Evolutionary conservation across 2,329 filamentous ascomycete species (phyloP), one percentile per base, ranked within the genome.

Genomic region (Trichoderma sp.): DNA sequence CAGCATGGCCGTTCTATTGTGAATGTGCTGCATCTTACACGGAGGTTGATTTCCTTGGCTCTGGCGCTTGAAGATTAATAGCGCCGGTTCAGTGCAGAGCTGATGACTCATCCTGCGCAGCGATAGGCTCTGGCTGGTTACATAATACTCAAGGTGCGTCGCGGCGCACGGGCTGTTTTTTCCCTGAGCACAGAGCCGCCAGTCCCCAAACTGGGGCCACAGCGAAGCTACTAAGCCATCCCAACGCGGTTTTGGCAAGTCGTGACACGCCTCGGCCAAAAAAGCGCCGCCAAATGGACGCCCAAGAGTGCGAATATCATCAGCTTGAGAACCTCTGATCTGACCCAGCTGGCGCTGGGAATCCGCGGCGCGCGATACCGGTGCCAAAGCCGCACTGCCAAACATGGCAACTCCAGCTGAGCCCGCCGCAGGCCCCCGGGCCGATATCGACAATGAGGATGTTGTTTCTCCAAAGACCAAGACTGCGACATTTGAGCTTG

Each of bases 391-490:
- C 28, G 58, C 28, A 51, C 21, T 54, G 24, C 49, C 39, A n/a
- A 68, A 21, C 55, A 77, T 77, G 76, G 73, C 78, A 28, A 75
- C 80, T 43, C 26, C 59, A 28, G 43, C 65, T 37, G 58, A 54
- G 13, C 21, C 32, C 26, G 59, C 37, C 26, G 59, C 37, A 5
- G 43, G 18, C 51, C 51, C 37, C 11, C 37, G n/a, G 24, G 56
- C 69, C 39, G 73, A 69, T 72, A 69, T 73, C 68, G 73, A 71
- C 68, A 70, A 76, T 66, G 37, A 74, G 37, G 73, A 74, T 28
- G 73, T 69, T 28, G 70, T 74, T 55, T 78, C 77, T 24, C 77
- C 77, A 66, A 76, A 73, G 66, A 68, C 74, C 58, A 72, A 71
- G 68, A 73, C 64, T 34, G 68, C 73, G 52, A 76, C 80, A 24